Evolutionary conservation across 768 basidiomycete species (phyloP), one percentile per base, ranked within the genome.

Genomic region (Lactifluus piperatus): DNA sequence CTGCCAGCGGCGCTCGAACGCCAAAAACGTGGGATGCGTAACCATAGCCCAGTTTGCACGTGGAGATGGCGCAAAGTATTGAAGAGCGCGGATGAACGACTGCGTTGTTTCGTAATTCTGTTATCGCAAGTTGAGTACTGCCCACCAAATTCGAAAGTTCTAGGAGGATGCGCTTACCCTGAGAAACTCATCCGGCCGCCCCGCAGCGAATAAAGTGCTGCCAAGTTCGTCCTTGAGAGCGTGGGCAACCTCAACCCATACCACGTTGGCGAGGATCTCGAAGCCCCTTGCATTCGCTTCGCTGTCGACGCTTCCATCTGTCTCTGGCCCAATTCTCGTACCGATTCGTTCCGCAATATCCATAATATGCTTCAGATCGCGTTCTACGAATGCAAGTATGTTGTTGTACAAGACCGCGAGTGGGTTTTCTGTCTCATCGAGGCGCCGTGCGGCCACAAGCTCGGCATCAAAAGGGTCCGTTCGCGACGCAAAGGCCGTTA

Each of bases 1-100:
- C 69, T 98, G 97, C 94, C 97, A 99, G 36, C 93, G 81, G 60
- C 81, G 79, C 68, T 88, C 82, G 68, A 98, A 97, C 1, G 83
- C 71, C 24, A 67, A 63, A 69, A 85, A 95, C 4, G 84, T 75
- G 0, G 84, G 80, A 69, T 92, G 88, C 4, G 75, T 68, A 3
- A 91, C 82, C 81, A 97, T 85, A 3, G 77, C 74, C 60, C 83
- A 75, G 9, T 94, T 79, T 3, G 89, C 80, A 29, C 79, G 76
- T 16, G 78, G 71, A 2, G 91, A 90, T 0, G 94, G 91, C 0
- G 91, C 87, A 14, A 94, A 76, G 46, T 81, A 79, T 69, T 97
- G 94, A 22, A 98, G 75, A 4, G 87, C 84, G 44, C 79, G 78
- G 22, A 97, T 77, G 68, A 98, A 97, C 8, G 82, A 81, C 68